Evolutionary conservation across 2,329 filamentous ascomycete species (phyloP).

Genomic region (Ceratocystis smalleyi): DNA sequence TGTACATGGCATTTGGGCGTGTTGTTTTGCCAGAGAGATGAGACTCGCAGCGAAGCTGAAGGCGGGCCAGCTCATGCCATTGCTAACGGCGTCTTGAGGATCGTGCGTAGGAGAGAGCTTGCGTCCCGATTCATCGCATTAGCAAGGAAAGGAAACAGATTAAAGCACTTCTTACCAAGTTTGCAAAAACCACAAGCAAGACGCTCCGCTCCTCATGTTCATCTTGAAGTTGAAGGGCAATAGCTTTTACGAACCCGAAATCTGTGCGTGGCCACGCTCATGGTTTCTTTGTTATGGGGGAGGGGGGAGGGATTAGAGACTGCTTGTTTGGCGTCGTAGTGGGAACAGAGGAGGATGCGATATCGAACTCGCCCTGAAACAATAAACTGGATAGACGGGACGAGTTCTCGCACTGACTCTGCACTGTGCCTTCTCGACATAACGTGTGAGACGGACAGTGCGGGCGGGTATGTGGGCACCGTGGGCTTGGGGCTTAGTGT

Average conservation of each 20-base stretch:
- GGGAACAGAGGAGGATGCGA: not conserved
- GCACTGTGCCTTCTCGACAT: not conserved
- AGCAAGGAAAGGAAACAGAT: not conserved
- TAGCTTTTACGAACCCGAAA: not conserved
- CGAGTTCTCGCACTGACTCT: not conserved
- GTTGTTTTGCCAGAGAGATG: not conserved
- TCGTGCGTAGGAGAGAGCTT: not conserved
- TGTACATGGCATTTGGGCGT: not conserved
- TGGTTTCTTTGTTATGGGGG: not conserved
- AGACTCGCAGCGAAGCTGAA: not conserved
- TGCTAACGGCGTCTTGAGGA: not conserved
- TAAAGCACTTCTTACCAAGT: not conserved
- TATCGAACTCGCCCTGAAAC: not conserved
- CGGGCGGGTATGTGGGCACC: not conserved
- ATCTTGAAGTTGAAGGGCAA: not conserved
- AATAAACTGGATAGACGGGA: not conserved
- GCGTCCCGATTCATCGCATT: not conserved
- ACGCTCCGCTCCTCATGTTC: not conserved
- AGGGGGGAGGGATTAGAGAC: not conserved
- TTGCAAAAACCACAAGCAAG: not conserved
- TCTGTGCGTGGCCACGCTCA: not conserved
- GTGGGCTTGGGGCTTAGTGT: not conserved
- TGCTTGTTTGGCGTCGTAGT: constrained; percentile 2
- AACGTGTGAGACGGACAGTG: not conserved
- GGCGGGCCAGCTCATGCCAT: not conserved